A percentile compares a stretch with the other conserved stretches of the same genome.
phyloP scores from a whole-genome alignment of 495 filamentous ascomycete genomes.

The Hyaloscypha bicolor region DNA sequence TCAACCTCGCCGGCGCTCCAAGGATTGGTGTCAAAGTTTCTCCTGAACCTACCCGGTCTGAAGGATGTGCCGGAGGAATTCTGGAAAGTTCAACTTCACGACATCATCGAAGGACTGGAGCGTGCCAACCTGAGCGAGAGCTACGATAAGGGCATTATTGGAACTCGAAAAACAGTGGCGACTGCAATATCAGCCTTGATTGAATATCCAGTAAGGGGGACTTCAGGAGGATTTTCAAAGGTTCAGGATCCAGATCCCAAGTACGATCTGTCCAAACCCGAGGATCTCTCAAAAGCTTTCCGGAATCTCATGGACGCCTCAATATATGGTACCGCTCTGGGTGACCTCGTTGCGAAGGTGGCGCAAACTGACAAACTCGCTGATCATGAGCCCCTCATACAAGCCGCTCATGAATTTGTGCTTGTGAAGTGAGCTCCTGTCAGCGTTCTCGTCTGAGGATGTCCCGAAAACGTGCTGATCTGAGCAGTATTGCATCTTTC shows the following conservation, averaged over 20 bases:
- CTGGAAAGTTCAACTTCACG: conserved; percentile 54
- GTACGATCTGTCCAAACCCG: conserved; percentile 55
- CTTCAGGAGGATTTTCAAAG: conserved; percentile 52
- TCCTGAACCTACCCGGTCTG: conserved; percentile 58
- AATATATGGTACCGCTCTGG: conserved; percentile 59
- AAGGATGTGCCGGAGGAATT: conserved; percentile 57
- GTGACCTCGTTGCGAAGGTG: conserved; percentile 57
- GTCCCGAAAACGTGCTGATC: background rate
- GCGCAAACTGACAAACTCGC: conserved; percentile 55
- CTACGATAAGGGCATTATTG: conserved; percentile 68
- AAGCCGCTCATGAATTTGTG: conserved; percentile 60
- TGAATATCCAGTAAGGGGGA: conserved; percentile 59
- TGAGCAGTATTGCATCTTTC: conserved; percentile 58
- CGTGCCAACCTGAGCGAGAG: conserved; percentile 65
- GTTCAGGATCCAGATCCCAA: conserved; percentile 33
- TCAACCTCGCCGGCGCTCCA: conserved; percentile 61
- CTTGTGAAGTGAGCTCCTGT: conserved; percentile 47
- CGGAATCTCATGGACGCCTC: conserved; percentile 57
- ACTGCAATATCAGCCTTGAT: conserved; percentile 63
- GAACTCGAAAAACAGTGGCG: conserved; percentile 64
- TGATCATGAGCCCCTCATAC: conserved; percentile 55
- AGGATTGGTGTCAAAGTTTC: conserved; percentile 55
- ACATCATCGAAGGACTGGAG: conserved; percentile 51
- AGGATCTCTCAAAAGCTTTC: conserved; percentile 57
- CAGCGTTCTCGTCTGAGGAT: background rate